Percentiles rank a stretch among this genome's conserved stretches.
Conservation (phyloP, 108 stramenopile genomes). For the Asterionellopsis glacialis region DNA sequence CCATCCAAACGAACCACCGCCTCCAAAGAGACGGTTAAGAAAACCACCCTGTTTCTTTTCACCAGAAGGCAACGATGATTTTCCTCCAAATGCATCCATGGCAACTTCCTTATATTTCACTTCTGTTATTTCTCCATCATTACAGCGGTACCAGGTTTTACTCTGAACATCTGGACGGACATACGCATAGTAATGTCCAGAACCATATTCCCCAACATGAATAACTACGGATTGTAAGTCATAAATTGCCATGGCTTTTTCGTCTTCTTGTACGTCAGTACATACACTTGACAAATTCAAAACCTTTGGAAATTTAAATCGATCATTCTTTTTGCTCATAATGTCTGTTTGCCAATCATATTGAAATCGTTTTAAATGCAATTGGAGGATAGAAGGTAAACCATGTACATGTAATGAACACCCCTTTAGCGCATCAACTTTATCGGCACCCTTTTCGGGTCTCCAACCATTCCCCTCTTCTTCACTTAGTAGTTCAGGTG, state of each 20-base stretch:
- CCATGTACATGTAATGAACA: conserved; percentile 47
- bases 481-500: conserved; percentile 66
- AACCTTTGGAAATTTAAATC: conserved; percentile 52
- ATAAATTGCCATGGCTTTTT: conserved; percentile 34
- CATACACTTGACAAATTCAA: conserved; percentile 13
- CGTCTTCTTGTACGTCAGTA: conserved; percentile 13
- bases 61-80: conserved; percentile 3
- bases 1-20: conserved; percentile 47
- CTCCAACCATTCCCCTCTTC: conserved; percentile 87
- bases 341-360: conserved; percentile 80
- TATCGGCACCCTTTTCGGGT: conserved; percentile 82
- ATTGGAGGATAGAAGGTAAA: conserved; percentile 69
- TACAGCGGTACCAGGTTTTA: conserved; percentile 76
- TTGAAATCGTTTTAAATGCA: conserved; percentile 80
- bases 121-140: conserved; percentile 61
- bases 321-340: conserved; percentile 68
- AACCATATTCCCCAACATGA: conserved; percentile 74
- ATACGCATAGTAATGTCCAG: conserved; percentile 73
- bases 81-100: conserved; percentile 58
- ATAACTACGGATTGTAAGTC: conserved; percentile 79
- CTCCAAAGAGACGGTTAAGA: conserved; percentile 21
- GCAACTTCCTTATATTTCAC: conserved; percentile 58
- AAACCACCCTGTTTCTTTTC: conserved; percentile 13
- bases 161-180: conserved; percentile 62
- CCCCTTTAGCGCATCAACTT: conserved; percentile 84